Evolutionary conservation across 257 asterid genomes (phyloP), one percentile per base, ranked within the genome.

Genomic region (Penstemon davidsonii): DNA sequence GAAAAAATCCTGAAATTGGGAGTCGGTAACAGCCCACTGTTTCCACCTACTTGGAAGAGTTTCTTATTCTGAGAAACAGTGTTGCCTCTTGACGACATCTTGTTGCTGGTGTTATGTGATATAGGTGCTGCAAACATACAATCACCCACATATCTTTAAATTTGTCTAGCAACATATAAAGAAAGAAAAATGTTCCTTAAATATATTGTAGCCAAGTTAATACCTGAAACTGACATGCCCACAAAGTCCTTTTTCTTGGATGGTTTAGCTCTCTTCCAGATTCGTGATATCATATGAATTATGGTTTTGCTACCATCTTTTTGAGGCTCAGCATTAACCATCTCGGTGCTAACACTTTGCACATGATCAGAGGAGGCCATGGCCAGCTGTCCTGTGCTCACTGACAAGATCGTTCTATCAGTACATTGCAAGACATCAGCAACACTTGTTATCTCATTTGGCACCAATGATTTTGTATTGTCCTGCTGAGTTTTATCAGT

Each of bases 1-100:
- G 86, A 55, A 83, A 91, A 91, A 45, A 78, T 61, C 81, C 87
- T 82, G 65, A 88, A 68, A 79, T 76, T 88, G 6, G 96, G 87
- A 18, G 80, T 82, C 18, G 90, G 72, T 37, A 88, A 65, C 80
- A 86, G 18, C 62, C 67, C 79, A 7, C 72, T 72, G 55, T 67
- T 57, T 36, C 82, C 79, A 13, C 76, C 68, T 1, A 66, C 75
- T 60, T 66, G 79, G 55, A 79, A 80, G 69, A 80, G 76, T 50
- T 10, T 44, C 37, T 81, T 75, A 76, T 60, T 63, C 4, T 79
- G 74, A 18, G 81, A 76, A 11, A 46, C 64, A 13, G 43, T 75
- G 69, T 76, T 54, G 47, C 69, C 73, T 8, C 66, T 49, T 42
- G 85, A 71, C 38, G 83, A 75, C 5, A 79, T 62, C 39, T 33